Evolutionary conservation across 768 basidiomycete genomes (phyloP).

Genomic region (Trametes cingulata): DNA sequence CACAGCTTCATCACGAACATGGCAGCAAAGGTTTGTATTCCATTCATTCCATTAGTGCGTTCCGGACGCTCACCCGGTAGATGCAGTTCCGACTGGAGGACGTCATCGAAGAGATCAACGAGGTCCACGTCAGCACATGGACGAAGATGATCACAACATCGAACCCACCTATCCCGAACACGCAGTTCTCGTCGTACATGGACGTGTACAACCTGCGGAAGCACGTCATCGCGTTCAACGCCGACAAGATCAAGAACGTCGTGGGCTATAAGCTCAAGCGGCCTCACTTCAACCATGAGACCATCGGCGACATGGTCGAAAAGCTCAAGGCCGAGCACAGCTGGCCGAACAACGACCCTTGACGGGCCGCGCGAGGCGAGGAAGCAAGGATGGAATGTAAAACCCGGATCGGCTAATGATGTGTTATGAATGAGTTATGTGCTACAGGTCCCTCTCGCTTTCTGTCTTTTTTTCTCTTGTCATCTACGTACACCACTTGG

Average conservation of each 20-base stretch:
- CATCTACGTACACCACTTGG: conserved; percentile 2
- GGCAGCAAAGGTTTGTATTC: conserved; percentile 56
- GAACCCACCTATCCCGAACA: conserved; percentile 68
- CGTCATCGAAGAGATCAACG: conserved; percentile 80
- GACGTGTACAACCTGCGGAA: conserved; percentile 72
- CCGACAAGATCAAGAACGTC: conserved; percentile 72
- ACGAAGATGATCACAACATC: conserved; percentile 76
- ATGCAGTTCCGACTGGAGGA: conserved; percentile 65
- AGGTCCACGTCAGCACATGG: conserved; percentile 81
- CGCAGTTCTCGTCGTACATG: conserved; percentile 78
- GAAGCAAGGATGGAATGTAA: conserved; percentile 20
- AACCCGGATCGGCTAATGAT: conserved; percentile 19
- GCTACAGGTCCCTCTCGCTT: conserved; percentile 6
- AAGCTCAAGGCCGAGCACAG: conserved; percentile 77
- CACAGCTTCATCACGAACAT: conserved; percentile 70
- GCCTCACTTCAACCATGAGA: conserved; percentile 62
- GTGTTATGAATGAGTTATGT: conserved; percentile 26
- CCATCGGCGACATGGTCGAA: conserved; percentile 69
- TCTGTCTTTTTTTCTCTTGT: neutral
- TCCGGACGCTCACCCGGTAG: neutral
- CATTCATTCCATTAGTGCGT: neutral
- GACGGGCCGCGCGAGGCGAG: conserved; percentile 1
- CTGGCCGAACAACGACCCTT: conserved; percentile 38
- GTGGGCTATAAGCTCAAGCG: conserved; percentile 65
- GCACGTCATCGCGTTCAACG: conserved; percentile 66